These are phyloP conservation scores for Glycine tomentella DNA, from an alignment of 306 rosid genomes.

Conservation along the genomic window DNA sequence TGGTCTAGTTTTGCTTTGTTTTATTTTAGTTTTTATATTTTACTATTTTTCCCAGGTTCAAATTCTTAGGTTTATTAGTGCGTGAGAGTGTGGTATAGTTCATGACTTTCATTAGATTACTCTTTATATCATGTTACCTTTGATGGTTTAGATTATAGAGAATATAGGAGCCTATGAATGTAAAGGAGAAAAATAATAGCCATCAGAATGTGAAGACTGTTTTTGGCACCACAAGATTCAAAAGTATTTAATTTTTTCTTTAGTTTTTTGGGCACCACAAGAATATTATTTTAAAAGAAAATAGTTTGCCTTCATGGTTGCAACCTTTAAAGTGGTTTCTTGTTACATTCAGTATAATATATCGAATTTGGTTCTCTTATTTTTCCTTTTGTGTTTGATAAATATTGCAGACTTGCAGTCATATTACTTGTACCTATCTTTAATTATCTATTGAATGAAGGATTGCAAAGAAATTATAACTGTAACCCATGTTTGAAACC, in stretches of 20 bases:
- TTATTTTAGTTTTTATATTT: no score
- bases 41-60: background rate
- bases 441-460: no score
- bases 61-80: slow-evolving; percentile 35
- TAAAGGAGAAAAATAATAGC: slow-evolving; percentile 42
- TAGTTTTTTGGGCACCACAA: background rate
- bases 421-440: no score
- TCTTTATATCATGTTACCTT: slow-evolving; percentile 22
- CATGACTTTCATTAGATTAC: slow-evolving; percentile 34
- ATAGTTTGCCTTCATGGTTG: background rate
- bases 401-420: background rate
- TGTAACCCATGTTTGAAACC: no score
- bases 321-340: background rate
- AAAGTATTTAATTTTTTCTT: background rate
- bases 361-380: background rate
- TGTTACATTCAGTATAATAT: background rate
- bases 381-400: background rate
- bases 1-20: slow-evolving; percentile 23
- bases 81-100: slow-evolving; percentile 35
- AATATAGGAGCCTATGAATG: slow-evolving; percentile 44
- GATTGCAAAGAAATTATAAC: no score
- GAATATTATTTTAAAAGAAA: background rate
- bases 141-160: slow-evolving; percentile 43
- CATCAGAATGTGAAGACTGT: slow-evolving; percentile 2
- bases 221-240: slow-evolving; percentile 16